Evolutionary conservation across 140 eudicot species (phyloP).

Genomic region (Cichorium intybus): DNA sequence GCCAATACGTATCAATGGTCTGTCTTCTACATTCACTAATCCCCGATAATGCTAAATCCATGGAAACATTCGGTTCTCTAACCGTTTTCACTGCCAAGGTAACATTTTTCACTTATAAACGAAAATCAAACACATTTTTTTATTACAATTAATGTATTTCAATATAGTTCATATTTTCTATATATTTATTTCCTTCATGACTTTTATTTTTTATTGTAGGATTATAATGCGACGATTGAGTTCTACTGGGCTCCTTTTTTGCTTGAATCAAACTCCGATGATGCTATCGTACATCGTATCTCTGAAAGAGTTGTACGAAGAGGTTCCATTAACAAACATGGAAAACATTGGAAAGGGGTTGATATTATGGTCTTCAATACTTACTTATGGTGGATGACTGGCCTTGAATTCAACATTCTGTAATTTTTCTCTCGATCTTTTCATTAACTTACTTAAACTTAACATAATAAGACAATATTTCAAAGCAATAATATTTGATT

Average conservation of each 20-base stretch:
- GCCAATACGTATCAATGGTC: slow-evolving; percentile 82
- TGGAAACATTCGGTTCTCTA: slow-evolving; percentile 59
- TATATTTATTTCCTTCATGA: background rate
- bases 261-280: slow-evolving; percentile 87
- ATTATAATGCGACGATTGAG: slow-evolving; percentile 90
- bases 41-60: slow-evolving; percentile 67
- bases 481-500: too few relatives aligned
- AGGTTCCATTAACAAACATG: slow-evolving; percentile 86
- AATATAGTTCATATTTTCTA: background rate
- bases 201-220: slow-evolving; percentile 27
- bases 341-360: slow-evolving; percentile 81
- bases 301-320: slow-evolving; percentile 74
- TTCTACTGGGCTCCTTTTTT: slow-evolving; percentile 99
- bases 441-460: background rate
- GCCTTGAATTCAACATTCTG: slow-evolving; percentile 67
- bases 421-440: slow-evolving; percentile 27
- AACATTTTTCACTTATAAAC: background rate
- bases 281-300: slow-evolving; percentile 63
- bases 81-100: slow-evolving; percentile 78
- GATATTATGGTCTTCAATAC: slow-evolving; percentile 92
- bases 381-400: slow-evolving; percentile 98
- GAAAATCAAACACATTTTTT: background rate
- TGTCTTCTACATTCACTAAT: slow-evolving; percentile 75
- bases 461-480: too few relatives aligned
- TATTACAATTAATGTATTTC: background rate